Evolutionary conservation across 257 asterid species (phyloP).

Genomic region (Solanum paucissectum): DNA sequence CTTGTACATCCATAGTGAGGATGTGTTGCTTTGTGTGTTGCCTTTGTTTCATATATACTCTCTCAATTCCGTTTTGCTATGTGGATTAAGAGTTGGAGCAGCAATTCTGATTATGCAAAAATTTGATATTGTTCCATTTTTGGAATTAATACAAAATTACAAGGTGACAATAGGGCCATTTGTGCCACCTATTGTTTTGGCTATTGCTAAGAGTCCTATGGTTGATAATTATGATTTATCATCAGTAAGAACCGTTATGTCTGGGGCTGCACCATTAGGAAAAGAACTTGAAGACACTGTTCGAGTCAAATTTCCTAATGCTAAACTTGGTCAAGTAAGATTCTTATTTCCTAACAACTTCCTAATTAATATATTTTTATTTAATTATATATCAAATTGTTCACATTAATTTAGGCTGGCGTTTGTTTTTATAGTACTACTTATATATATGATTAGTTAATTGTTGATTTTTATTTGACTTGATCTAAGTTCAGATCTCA

Average conservation of each 20-base stretch:
- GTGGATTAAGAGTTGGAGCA: conserved; percentile 89
- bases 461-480: background rate
- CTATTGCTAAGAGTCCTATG: conserved; percentile 62
- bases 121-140: conserved; percentile 57
- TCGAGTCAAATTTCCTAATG: conserved; percentile 60
- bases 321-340: conserved; percentile 81
- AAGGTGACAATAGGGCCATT: conserved; percentile 81
- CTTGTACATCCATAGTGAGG: conserved; percentile 58
- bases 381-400: background rate
- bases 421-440: background rate
- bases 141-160: conserved; percentile 67
- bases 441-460: background rate
- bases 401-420: background rate
- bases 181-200: conserved; percentile 85
- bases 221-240: conserved; percentile 75
- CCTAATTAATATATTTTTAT: background rate
- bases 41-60: conserved; percentile 85
- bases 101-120: conserved; percentile 72
- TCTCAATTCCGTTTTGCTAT: conserved; percentile 55
- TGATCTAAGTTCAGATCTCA: background rate
- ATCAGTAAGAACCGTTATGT: conserved; percentile 67
- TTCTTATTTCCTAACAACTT: background rate
- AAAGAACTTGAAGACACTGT: conserved; percentile 92
- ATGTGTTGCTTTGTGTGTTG: conserved; percentile 67
- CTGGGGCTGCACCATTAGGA: conserved; percentile 99